Conservation (phyloP, 176 grass and related monocot genomes). For the Phoenix roebelenii region DNA sequence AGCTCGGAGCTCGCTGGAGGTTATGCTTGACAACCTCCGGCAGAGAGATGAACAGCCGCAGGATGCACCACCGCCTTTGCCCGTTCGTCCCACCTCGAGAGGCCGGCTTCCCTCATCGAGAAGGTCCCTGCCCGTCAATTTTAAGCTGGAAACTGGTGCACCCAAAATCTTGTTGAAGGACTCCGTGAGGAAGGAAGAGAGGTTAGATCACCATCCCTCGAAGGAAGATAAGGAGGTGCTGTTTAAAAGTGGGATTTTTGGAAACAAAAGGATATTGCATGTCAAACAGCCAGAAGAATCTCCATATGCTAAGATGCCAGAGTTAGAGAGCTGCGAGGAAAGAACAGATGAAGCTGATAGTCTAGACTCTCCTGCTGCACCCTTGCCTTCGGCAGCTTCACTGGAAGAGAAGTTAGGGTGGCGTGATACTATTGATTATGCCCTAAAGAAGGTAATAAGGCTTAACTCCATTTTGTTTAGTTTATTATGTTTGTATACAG, state of each 20-base stretch:
- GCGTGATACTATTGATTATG: constrained; percentile 44
- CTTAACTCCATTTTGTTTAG: background rate
- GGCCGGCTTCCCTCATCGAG: constrained; percentile 64
- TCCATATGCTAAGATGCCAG: constrained; percentile 30
- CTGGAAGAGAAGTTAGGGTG: constrained; percentile 36
- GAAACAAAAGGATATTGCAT: constrained; percentile 42
- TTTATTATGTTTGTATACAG: no score
- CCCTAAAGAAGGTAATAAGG: constrained; percentile 59
- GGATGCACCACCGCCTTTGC: constrained; percentile 72
- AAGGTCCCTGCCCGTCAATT: constrained; percentile 33
- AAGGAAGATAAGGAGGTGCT: constrained; percentile 29
- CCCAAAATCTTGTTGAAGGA: constrained; percentile 12
- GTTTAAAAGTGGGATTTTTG: constrained; percentile 43
- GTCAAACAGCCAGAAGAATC: constrained; percentile 37
- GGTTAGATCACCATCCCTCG: constrained; percentile 14
- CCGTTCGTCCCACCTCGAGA: constrained; percentile 57
- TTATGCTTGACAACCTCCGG: constrained; percentile 75
- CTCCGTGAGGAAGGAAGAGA: constrained; percentile 12
- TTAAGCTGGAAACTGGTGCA: constrained; percentile 46
- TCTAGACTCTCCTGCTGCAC: constrained; percentile 27
- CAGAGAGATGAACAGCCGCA: constrained; percentile 68
- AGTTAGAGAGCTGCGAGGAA: constrained; percentile 7
- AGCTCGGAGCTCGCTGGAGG: constrained; percentile 70
- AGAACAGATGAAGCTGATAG: constrained; percentile 19
- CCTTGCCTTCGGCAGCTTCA: constrained; percentile 25